phyloP scores from a whole-genome alignment of 192 early-diverging fungal genomes.

The Coemansia sp. region DNA sequence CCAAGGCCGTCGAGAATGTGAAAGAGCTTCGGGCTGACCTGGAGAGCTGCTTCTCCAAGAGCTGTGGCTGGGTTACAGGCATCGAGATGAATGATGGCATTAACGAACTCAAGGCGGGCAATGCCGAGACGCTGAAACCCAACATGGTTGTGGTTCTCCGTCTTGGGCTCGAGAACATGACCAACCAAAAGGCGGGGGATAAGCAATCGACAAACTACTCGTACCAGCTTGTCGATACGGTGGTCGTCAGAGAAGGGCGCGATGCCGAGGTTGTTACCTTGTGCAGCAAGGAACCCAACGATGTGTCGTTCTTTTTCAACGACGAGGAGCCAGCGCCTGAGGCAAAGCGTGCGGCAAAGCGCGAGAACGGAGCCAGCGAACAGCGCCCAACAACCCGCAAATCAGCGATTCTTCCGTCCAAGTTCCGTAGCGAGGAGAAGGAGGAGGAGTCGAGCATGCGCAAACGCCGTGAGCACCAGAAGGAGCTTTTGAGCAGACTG shows the following conservation, averaged over 20 bases:
- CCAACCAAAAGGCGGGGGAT: conserved; percentile 73
- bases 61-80: conserved; percentile 86
- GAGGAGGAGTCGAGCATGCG: conserved; percentile 80
- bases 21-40: conserved; percentile 82
- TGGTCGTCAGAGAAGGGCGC: conserved; percentile 58
- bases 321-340: conserved; percentile 34
- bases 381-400: conserved; percentile 55
- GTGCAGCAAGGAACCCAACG: conserved; percentile 41
- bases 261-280: conserved; percentile 32
- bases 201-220: conserved; percentile 79
- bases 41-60: conserved; percentile 82
- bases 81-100: conserved; percentile 91
- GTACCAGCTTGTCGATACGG: conserved; percentile 80
- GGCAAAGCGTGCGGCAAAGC: conserved; percentile 25
- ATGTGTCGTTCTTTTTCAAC: conserved; percentile 59
- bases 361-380: conserved; percentile 14
- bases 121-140: conserved; percentile 63
- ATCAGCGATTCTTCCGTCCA: conserved; percentile 72
- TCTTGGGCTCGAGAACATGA: conserved; percentile 84
- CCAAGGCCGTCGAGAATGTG: conserved; percentile 68
- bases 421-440: conserved; percentile 78
- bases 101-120: conserved; percentile 78
- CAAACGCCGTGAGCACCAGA: conserved; percentile 85
- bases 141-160: conserved; percentile 87
- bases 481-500: conserved; percentile 74